A percentile compares a stretch with the other conserved stretches of the same genome.
phyloP scores from a whole-genome alignment of 2,329 filamentous ascomycete species.

The Epichloe typhina region DNA sequence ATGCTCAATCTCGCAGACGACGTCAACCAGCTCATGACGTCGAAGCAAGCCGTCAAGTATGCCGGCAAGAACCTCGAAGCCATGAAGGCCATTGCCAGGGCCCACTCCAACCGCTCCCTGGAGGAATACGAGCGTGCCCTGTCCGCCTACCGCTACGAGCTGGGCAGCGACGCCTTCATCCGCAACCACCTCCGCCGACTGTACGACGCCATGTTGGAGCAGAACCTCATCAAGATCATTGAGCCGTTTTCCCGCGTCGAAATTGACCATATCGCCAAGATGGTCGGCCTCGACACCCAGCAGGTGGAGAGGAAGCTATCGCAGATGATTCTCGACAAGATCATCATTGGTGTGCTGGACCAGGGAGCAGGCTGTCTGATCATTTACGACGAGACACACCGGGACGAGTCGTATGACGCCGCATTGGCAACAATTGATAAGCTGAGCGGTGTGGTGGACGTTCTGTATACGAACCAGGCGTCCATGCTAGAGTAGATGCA shows the following conservation, averaged over 20 bases:
- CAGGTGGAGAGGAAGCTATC: conserved; percentile 97
- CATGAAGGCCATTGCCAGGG: conserved; percentile 96
- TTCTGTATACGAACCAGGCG: conserved; percentile 94
- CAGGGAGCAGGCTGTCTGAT: conserved; percentile 96
- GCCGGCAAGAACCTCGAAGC: conserved; percentile 91
- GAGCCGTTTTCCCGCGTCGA: conserved; percentile 97
- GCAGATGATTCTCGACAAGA: conserved; percentile 99
- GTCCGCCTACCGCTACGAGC: conserved; percentile 79
- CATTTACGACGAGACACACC: conserved; percentile 88
- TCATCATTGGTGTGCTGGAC: conserved; percentile 93
- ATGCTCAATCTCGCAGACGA: conserved; percentile 97
- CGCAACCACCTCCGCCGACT: conserved; percentile 89
- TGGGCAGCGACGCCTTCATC: conserved; percentile 90
- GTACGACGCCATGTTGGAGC: conserved; percentile 97
- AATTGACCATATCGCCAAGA: conserved; percentile 91
- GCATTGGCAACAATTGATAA: conserved; percentile 93
- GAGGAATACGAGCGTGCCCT: conserved; percentile 95
- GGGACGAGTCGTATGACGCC: conserved; percentile 87
- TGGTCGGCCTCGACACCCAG: conserved; percentile 90
- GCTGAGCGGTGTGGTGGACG: conserved; percentile 92
- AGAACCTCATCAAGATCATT: conserved; percentile 99
- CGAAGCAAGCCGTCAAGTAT: conserved; percentile 94
- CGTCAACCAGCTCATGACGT: conserved; percentile 85
- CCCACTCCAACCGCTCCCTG: conserved; percentile 86
- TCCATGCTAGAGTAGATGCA: conserved; percentile 71